A percentile compares a stretch with the other conserved stretches of the same genome.
phyloP scores from a whole-genome alignment of 371 early-diverging fungal species.

The Syncephalis plumigaleata region DNA sequence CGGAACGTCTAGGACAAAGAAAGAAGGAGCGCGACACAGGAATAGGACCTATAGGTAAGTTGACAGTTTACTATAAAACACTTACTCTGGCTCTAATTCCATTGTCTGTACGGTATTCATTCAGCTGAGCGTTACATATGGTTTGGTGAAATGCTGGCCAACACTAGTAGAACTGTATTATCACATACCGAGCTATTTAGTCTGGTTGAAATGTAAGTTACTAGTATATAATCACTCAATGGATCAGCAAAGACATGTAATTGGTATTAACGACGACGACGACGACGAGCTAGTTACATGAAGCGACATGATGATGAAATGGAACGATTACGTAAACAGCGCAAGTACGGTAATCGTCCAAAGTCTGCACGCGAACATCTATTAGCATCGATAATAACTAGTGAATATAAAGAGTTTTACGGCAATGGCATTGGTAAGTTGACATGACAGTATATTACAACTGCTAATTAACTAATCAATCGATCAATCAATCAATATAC shows the following conservation, averaged over 20 bases:
- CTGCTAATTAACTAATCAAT: too few species aligned
- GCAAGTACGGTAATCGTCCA: slow-evolving; percentile 24
- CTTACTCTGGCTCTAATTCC: too few species aligned
- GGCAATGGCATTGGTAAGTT: slow-evolving; percentile 31
- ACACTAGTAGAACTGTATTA: slow-evolving; percentile 18
- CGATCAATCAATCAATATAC: too few species aligned
- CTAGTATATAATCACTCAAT: neutral
- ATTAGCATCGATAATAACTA: slow-evolving; percentile 19
- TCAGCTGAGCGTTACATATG: slow-evolving; percentile 32
- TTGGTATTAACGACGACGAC: too few species aligned
- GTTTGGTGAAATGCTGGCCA: slow-evolving; percentile 32
- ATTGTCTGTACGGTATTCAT: neutral
- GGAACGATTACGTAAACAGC: slow-evolving; percentile 19
- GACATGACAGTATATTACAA: too few species aligned
- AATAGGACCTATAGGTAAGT: slow-evolving; percentile 4
- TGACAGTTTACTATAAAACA: too few species aligned
- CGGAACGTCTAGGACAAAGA: slow-evolving; percentile 24
- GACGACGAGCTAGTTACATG: slow-evolving; percentile 19
- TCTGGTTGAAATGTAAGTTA: slow-evolving; percentile 22
- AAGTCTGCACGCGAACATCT: slow-evolving; percentile 27
- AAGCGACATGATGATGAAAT: slow-evolving; percentile 29
- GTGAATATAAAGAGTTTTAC: slow-evolving; percentile 28
- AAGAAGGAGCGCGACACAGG: slow-evolving; percentile 12
- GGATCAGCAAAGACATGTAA: too few species aligned
- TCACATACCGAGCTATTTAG: slow-evolving; percentile 26